Base-by-base conservation (phyloP, 2,329 filamentous ascomycete species). In the Hirsutella minnesotensis region DNA sequence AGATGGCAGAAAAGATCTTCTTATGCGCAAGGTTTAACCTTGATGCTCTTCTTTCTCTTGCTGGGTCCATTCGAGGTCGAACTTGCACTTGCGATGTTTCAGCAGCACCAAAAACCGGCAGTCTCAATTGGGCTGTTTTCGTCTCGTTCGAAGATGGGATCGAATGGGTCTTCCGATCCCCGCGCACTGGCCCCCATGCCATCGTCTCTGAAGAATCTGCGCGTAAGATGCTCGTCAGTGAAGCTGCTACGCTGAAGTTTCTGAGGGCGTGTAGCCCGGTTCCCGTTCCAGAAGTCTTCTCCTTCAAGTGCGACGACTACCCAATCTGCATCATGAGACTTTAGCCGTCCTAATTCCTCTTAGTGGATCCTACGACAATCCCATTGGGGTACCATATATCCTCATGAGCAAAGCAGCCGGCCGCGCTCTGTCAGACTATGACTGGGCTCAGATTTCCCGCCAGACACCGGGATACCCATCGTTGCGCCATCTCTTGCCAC, bases 341-440 rank as follows among this genome's bases (percentile, higher is more conserved):
- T n/a, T n/a, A n/a, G n/a, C n/a, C n/a, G n/a, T n/a, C n/a, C n/a
- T n/a, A n/a, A n/a, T n/a, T n/a, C n/a, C n/a, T n/a, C n/a, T n/a
- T 45, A 46, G 46, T 34, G 15, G 38, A 8, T 38, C 41, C 16
- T 39, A 40, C 39, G 42, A 56, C 22, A 59, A 59, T 49, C 50
- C 53, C 7, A 52, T 58, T 20, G 54, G 53, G 3, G 43, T 59
- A 29, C 58, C 58, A 16, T 60, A 53, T 40, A 60, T 62, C 30
- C 43, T 61, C 16, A 59, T 59, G 53, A 58, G 53, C 48, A 51
- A 58, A 49, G 58, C 58, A 24, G 39, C 48, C 39, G 57, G 57
- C 9, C 42, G 40, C 44, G 53, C 53, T 29, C 47, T 61, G 34
- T 40, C 46, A 18, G 12, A 47, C 40, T 44, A 50, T 45, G 29